phyloP scores from a whole-genome alignment of 805 yeast species.

The Candida endomychidarum region DNA sequence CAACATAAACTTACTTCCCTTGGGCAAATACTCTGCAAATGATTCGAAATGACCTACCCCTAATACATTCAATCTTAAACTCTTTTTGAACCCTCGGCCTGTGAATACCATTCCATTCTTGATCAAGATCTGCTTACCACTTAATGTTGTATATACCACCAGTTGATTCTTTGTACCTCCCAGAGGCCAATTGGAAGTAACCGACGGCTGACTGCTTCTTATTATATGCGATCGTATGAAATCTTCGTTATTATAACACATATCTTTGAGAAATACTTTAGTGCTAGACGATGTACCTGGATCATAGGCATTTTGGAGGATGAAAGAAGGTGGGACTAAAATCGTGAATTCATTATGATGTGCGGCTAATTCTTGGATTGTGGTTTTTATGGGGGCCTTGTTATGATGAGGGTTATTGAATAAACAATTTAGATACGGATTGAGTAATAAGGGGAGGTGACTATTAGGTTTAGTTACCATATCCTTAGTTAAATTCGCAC shows the following conservation, averaged over 20 bases:
- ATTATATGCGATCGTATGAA: constrained; percentile 66
- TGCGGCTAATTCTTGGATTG: constrained; percentile 42
- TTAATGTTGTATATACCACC: constrained; percentile 53
- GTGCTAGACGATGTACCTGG: constrained; percentile 22
- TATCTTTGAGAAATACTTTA: constrained; percentile 43
- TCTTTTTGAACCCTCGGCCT: constrained; percentile 55
- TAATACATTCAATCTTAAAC: constrained; percentile 44
- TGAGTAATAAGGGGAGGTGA: constrained; percentile 50
- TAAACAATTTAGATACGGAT: constrained; percentile 63
- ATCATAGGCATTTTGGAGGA: constrained; percentile 38
- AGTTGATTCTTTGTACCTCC: constrained; percentile 31
- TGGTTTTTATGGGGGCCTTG: constrained; percentile 47
- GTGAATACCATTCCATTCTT: constrained; percentile 56
- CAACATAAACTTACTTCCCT: constrained; percentile 55
- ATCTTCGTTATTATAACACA: constrained; percentile 54
- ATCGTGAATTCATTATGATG: constrained; percentile 54
- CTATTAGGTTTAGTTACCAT: background rate
- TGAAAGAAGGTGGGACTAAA: constrained; percentile 60
- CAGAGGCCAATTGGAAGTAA: constrained; percentile 14
- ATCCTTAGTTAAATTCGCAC: too few relatives aligned
- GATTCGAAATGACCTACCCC: constrained; percentile 49
- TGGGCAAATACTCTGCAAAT: constrained; percentile 60
- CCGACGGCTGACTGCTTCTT: constrained; percentile 26
- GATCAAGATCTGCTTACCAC: constrained; percentile 54
- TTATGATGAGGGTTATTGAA: constrained; percentile 57